A percentile compares a stretch with the other conserved stretches of the same genome.
phyloP scores from a whole-genome alignment of 2,329 filamentous ascomycete genomes.

The Beauveria scarabaeidicola region DNA sequence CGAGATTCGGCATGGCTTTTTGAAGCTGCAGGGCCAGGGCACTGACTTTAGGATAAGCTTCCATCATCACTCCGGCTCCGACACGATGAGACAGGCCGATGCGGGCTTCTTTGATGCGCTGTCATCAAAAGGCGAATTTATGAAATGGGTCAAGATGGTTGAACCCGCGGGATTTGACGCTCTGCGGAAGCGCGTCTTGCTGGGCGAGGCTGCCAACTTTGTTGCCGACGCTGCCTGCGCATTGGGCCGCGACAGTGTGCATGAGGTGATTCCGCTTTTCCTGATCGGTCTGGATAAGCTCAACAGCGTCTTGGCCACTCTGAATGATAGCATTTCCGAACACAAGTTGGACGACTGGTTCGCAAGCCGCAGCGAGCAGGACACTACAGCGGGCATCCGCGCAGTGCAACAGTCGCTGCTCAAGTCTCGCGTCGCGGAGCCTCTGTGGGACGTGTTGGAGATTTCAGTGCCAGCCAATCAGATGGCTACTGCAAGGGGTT shows the following conservation, averaged over 20 bases:
- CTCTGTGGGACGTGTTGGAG: neutral
- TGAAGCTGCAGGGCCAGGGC: neutral
- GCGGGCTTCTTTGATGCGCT: slow-evolving; percentile 1
- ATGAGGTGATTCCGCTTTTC: slow-evolving; percentile 7
- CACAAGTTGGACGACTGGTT: slow-evolving; percentile 9
- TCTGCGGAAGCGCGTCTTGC: neutral
- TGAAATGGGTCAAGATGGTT: slow-evolving; percentile 1
- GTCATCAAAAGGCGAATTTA: neutral
- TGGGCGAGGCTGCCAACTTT: slow-evolving; percentile 9
- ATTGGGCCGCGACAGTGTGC: slow-evolving; percentile 2
- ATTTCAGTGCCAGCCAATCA: neutral
- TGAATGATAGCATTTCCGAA: neutral
- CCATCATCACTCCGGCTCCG: slow-evolving; percentile 1
- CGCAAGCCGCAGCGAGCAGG: neutral
- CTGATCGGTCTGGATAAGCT: slow-evolving; percentile 8
- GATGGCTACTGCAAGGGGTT: neutral
- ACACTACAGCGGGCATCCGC: neutral
- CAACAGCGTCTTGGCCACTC: neutral
- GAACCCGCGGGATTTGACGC: slow-evolving; percentile 1
- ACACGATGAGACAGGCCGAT: slow-evolving; percentile 1
- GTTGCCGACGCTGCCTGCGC: slow-evolving; percentile 8
- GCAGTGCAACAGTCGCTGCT: slow-evolving; percentile 5
- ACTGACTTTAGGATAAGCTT: neutral
- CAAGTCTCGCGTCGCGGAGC: neutral
- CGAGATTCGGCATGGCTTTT: slow-evolving; percentile 2